Evolutionary conservation across 1,139 yeast genomes (phyloP).

Genomic region (Candida freyschussii): DNA sequence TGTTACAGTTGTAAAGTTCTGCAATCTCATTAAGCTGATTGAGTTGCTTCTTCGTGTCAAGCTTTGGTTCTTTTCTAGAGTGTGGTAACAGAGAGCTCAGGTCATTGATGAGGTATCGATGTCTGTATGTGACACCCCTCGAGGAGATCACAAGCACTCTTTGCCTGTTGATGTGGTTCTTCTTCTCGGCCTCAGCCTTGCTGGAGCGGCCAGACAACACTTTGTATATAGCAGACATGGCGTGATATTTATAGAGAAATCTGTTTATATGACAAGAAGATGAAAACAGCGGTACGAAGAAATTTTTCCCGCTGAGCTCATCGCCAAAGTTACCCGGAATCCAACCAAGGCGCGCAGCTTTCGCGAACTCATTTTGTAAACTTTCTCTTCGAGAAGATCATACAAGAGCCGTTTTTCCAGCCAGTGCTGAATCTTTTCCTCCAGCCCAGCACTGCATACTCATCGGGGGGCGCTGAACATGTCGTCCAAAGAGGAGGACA

Average conservation of each 20-base stretch:
- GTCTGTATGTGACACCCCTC: slow-evolving; percentile 91
- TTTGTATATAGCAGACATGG: slow-evolving; percentile 45
- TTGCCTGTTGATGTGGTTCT: slow-evolving; percentile 66
- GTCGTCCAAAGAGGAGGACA: slow-evolving; percentile 22
- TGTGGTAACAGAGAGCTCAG: slow-evolving; percentile 81
- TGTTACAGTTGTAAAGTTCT: slow-evolving; percentile 95
- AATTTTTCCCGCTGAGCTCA: slow-evolving; percentile 8
- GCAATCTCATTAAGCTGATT: slow-evolving; percentile 92
- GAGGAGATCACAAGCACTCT: slow-evolving; percentile 85
- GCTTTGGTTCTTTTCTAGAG: slow-evolving; percentile 92
- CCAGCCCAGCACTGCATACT: no score
- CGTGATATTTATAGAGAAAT: background rate
- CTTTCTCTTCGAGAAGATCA: no score
- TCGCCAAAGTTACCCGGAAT: slow-evolving; percentile 13
- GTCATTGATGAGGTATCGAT: slow-evolving; percentile 89
- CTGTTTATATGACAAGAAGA: background rate
- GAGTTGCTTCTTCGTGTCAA: slow-evolving; percentile 88
- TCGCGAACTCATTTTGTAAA: no score
- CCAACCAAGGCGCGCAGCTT: no score
- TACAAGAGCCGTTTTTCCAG: no score
- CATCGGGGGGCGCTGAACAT: slow-evolving; percentile 3
- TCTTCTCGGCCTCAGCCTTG: slow-evolving; percentile 35
- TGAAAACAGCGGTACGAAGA: no score
- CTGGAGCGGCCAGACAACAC: slow-evolving; percentile 32
- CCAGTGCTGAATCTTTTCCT: no score